Conservation (phyloP, 768 basidiomycete genomes). For the Hericium rajendrae region DNA sequence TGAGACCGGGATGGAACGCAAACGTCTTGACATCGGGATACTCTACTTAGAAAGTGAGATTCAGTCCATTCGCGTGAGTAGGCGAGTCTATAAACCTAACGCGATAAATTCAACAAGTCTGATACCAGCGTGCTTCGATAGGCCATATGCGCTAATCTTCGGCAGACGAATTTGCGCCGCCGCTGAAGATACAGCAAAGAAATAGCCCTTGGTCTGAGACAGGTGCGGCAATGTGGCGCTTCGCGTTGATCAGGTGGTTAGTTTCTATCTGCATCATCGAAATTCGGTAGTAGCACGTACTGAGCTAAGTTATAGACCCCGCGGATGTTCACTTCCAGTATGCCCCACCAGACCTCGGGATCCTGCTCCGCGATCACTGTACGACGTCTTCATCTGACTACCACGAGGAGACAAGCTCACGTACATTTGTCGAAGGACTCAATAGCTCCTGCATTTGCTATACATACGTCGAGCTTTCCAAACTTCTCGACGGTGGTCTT, state of each 20-base stretch:
- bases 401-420: background rate
- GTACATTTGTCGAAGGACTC: background rate
- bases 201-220: slow-evolving; percentile 1
- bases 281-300: background rate
- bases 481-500: slow-evolving; percentile 15
- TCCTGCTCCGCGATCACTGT: background rate
- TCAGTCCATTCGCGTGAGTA: too few species aligned
- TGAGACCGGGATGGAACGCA: too few species aligned
- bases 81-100: background rate
- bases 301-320: slow-evolving; percentile 6
- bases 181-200: background rate
- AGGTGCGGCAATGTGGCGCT: background rate
- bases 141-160: background rate
- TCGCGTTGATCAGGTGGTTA: background rate
- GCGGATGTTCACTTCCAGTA: slow-evolving; percentile 2
- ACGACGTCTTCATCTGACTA: background rate
- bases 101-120: slow-evolving; percentile 2
- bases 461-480: slow-evolving; percentile 20
- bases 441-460: slow-evolving; percentile 20
- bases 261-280: background rate
- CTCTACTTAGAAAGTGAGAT: background rate
- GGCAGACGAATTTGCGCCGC: slow-evolving; percentile 2
- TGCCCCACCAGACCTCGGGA: slow-evolving; percentile 1
- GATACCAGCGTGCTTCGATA: background rate
- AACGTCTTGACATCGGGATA: too few species aligned